These are phyloP conservation scores for Metarhizium rileyi DNA, from an alignment of 2,329 filamentous ascomycete species.

Conservation along the genomic window DNA sequence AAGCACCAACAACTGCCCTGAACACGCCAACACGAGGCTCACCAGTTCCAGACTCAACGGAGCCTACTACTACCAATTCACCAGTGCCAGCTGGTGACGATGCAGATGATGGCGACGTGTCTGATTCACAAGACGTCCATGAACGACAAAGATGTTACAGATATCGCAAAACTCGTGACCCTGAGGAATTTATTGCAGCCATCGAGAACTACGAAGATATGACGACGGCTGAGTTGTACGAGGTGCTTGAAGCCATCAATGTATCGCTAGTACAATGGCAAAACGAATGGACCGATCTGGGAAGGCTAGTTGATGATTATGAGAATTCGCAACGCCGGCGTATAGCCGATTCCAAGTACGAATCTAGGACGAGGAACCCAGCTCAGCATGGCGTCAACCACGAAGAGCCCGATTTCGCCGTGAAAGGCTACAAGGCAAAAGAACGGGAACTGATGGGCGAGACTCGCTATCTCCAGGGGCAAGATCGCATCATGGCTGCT, in stretches of 20 bases:
- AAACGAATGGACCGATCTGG: constrained; percentile 41
- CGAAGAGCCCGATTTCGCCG: constrained; percentile 41
- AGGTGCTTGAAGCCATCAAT: constrained; percentile 34
- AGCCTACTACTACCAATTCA: constrained; percentile 28
- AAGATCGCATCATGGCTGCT: constrained; percentile 50
- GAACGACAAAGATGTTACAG: constrained; percentile 25
- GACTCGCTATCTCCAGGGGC: constrained; percentile 36
- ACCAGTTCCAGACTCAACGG: constrained; percentile 27
- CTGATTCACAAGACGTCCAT: constrained; percentile 23
- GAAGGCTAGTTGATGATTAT: constrained; percentile 44
- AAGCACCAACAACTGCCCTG: constrained; percentile 26
- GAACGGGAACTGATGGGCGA: constrained; percentile 33
- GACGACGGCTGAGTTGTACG: constrained; percentile 34
- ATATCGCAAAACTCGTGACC: constrained; percentile 41
- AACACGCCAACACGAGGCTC: constrained; percentile 30
- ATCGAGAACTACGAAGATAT: constrained; percentile 43
- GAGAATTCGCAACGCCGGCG: constrained; percentile 45
- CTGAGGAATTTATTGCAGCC: constrained; percentile 37
- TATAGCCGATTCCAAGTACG: constrained; percentile 37
- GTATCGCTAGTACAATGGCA: constrained; percentile 41
- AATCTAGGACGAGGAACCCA: constrained; percentile 33
- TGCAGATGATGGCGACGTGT: constrained; percentile 24
- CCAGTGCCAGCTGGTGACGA: constrained; percentile 28
- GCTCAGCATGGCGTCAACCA: constrained; percentile 30
- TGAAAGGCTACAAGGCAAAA: constrained; percentile 43